Base-by-base conservation (phyloP, 306 rosid genomes). In the Citrullus amarus region DNA sequence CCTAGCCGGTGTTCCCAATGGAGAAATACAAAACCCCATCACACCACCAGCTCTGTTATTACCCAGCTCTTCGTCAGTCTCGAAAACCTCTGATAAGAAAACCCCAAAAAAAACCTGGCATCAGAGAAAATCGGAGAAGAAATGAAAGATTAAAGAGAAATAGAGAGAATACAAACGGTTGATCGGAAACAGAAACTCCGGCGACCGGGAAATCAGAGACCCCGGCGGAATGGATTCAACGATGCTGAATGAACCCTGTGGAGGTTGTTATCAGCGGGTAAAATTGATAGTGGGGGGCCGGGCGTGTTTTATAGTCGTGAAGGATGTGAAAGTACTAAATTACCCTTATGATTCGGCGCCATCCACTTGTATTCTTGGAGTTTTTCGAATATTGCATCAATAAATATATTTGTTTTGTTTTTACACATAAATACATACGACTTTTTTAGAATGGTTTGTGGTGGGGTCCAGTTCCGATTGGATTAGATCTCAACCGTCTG, bases 1-100 rank as follows among this genome's bases (percentile, higher is more conserved):
- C 89, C 97, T 92, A 79, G 99, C 97, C 81, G 99, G 99, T 67
- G 91, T 91, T 80, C 88, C 92, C 73, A 95, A 89, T 76, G 97
- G 99, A 63, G 89, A 89, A 68, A 95, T 86, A 79, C 97, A 92
- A 95, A 84, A 92, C 88, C 97, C 99, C 99, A 95, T 95, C 97
- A 95, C 80, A 85, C 88, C 82, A 87, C 88, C 78, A 55, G 84
- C 77, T 55, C 60, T 63, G 44, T 53, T 84, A 16, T 75, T 75
- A 67, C 83, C 89, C 87, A 84, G 86, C 88, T 75, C 86, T 66
- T 81, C 71, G 60, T 63, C 80, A 61, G 59, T 78, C 48, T 34
- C 75, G 22, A 18, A 76, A 30, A 39, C 41, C 38, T 57, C 34
- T 17, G 53, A 56, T 16, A 28, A 34, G 57, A 76, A 76, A 57